phyloP scores from a whole-genome alignment of 192 early-diverging fungal species.

The Linnemannia hyalina region DNA sequence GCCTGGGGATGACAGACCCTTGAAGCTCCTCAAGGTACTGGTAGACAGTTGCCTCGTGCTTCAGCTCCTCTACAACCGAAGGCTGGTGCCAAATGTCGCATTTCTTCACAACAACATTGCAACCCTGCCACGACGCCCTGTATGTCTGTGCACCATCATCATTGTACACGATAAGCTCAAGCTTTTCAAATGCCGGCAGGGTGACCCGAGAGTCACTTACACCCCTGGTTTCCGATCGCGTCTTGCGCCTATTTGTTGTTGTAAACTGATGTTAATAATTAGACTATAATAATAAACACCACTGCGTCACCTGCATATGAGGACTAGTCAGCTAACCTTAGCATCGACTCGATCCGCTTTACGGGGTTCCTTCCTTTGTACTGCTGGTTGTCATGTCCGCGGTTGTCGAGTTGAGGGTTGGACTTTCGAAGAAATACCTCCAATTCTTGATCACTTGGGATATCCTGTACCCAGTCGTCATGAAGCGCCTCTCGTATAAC shows the following conservation, averaged over 20 bases:
- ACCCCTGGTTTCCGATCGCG: not conserved
- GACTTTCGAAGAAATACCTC: not conserved
- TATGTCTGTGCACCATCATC: constrained; percentile 18
- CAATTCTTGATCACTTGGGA: not conserved
- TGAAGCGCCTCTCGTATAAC: constrained; percentile 27
- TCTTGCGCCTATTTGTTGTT: not conserved
- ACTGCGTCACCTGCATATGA: no score
- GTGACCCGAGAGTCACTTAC: not conserved
- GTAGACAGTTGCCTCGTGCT: constrained; percentile 44
- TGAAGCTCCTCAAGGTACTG: constrained; percentile 19
- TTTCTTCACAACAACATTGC: constrained; percentile 30
- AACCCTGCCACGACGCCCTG: constrained; percentile 16
- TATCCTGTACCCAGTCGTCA: constrained; percentile 5
- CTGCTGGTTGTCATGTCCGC: not conserved
- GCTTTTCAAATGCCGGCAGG: constrained; percentile 1
- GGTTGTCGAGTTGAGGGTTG: not conserved
- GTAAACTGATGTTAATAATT: not conserved
- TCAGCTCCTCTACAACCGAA: constrained; percentile 16
- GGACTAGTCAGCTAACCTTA: not conserved
- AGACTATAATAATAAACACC: not conserved
- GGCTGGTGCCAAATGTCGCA: constrained; percentile 27
- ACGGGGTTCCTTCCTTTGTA: no score
- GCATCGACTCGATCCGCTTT: not conserved
- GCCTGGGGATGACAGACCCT: constrained; percentile 18
- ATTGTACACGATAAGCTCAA: constrained; percentile 14